Evolutionary conservation across 257 asterid genomes (phyloP), one percentile per base, ranked within the genome.

Genomic region (Nicotiana otophora): DNA sequence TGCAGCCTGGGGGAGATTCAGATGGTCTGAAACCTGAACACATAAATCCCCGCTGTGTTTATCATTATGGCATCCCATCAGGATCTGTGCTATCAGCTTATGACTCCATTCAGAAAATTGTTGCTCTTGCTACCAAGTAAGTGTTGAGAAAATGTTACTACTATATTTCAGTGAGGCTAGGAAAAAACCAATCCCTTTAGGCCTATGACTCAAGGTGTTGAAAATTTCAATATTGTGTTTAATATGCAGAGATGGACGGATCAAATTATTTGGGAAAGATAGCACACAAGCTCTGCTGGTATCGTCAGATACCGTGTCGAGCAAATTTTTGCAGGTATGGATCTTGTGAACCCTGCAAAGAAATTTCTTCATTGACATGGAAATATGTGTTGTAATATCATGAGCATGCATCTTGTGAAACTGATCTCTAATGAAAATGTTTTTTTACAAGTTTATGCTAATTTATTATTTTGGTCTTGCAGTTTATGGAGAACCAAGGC

Each of bases 61-160:
- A 93, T 85, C 99, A 96, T 84, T 92, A 91, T 81, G 99, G 99
- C 82, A 85, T 93, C 82, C 98, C 98, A 64, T 83, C 94, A 63
- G 97, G 97, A 82, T 84, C 99, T 51, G 60, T 39, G 78, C 81
- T 87, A 46, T 77, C 91, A 61, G 95, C 97, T 3, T 86, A 85
- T 57, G 90, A 91, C 84, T 83, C 97, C 60, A 77, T 89, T 84
- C 97, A 94, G 80, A 94, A 86, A 84, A 91, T 87, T 88, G 89
- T 96, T 62, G 99, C 98, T 64, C 83, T 96, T 74, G 88, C 99
- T 20, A 91, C 98, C 9, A 87, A 89, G 99, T 96, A 84, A 83
- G 89, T 66, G 61, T 79, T 80, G 42, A 2, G 39, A 74, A 31
- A 20, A 65, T 65, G 31, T 42, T 78, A 39, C 48, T 39, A 39